Evolutionary conservation across 306 rosid species (phyloP), one percentile per base, ranked within the genome.

Genomic region (Glycine soja): DNA sequence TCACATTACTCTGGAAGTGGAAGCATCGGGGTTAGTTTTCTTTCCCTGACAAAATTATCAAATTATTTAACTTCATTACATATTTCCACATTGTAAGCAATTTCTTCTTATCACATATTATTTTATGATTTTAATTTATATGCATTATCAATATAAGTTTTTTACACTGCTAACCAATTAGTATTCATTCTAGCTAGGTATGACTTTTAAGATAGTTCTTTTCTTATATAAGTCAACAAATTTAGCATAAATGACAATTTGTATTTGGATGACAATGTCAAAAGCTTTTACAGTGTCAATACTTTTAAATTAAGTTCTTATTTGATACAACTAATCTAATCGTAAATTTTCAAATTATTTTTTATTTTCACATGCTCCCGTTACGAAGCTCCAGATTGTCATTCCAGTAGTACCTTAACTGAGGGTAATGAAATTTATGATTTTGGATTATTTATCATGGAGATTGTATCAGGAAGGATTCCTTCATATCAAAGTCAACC

Each of bases 401-500:
- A 54, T 57, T 80, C 85, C 64, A 63, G 76, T 11, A 69, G 74
- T 5, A 56, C 63, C 40, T 83, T 83, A 62, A 78, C 80, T 2
- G 86, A 84, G 78, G 77, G 74, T 72, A 63, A 70, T 38, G 94
- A 91, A 70, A 88, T 91, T 75, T 91, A 86, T 84, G 78, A 83
- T 83, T 93, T 93, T 53, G 93, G 97, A 58, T 38, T 90, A 65
- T 87, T 93, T 56, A 53, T 90, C 10, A 85, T 90, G 97, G 97
- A 93, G 87, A 87, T 90, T 66, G 32, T 91, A 81, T 76, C 90
- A 11, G 97, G 94, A 42, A 81, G 85, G 86, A 50, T 4, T 10
- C 92, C 90, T 10, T 45, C 77, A 13, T 78, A 86, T 76, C 85
- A 57, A 54, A 43, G 18, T 16, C 76, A 87, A 61, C 96, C 91